Percentiles rank a stretch among this genome's conserved stretches.
These are phyloP conservation scores for Lavandula angustifolia DNA, from an alignment of 257 asterid species.

Conservation along the genomic window DNA sequence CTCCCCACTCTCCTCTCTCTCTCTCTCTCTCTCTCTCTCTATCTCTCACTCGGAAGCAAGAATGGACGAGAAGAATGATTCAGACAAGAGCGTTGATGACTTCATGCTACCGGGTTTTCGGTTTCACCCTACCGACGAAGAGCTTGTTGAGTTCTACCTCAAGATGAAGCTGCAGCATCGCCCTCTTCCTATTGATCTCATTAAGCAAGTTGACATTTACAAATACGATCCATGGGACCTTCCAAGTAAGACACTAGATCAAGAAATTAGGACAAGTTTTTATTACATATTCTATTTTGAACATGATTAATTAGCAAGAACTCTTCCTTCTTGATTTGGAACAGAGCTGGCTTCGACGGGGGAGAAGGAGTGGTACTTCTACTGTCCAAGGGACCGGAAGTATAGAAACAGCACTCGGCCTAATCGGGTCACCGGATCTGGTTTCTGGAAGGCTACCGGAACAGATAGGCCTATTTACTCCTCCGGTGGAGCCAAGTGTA, in stretches of 20 bases:
- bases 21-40: neutral
- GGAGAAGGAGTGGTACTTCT: slow-evolving; percentile 83
- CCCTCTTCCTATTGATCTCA: slow-evolving; percentile 67
- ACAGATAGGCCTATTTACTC: slow-evolving; percentile 79
- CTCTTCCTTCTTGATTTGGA: neutral
- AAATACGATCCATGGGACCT: slow-evolving; percentile 93
- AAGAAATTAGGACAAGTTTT: too few relatives aligned
- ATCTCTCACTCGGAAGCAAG: neutral
- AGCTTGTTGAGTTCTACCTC: slow-evolving; percentile 73
- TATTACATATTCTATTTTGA: too few relatives aligned
- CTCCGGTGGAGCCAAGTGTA: slow-evolving; percentile 59
- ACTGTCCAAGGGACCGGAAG: slow-evolving; percentile 75
- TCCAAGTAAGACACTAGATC: slow-evolving; percentile 71
- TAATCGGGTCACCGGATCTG: slow-evolving; percentile 69
- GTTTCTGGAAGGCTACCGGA: slow-evolving; percentile 85
- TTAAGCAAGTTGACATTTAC: slow-evolving; percentile 83
- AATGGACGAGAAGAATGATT: slow-evolving; percentile 57
- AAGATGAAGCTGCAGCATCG: slow-evolving; percentile 66
- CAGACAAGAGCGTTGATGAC: slow-evolving; percentile 61
- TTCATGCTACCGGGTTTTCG: slow-evolving; percentile 79
- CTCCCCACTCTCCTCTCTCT: neutral
- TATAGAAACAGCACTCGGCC: slow-evolving; percentile 76
- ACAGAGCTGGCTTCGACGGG: slow-evolving; percentile 62
- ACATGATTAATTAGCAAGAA: neutral
- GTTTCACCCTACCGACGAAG: slow-evolving; percentile 89